phyloP scores from a whole-genome alignment of 805 yeast genomes.

The Lachancea lanzarotensis region DNA sequence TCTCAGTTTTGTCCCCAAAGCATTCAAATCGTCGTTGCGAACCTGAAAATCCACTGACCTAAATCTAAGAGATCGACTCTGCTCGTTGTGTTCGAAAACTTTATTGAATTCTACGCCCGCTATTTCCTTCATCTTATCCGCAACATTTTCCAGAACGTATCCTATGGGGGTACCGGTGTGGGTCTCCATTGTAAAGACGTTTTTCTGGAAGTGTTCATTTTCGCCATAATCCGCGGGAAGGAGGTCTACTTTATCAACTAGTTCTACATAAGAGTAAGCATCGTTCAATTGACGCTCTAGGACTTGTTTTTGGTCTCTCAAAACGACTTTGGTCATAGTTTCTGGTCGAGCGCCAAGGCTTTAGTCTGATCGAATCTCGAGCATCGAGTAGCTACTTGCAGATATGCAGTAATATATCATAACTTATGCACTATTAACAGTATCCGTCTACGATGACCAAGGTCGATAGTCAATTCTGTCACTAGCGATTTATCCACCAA shows the following conservation, averaged over 20 bases:
- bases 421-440: too few species aligned
- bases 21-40: slow-evolving; percentile 36
- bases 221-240: slow-evolving; percentile 21
- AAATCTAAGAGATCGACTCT: slow-evolving; percentile 26
- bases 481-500: too few species aligned
- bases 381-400: background rate
- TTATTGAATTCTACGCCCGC: slow-evolving; percentile 10
- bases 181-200: slow-evolving; percentile 32
- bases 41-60: slow-evolving; percentile 28
- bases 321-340: slow-evolving; percentile 20
- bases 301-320: slow-evolving; percentile 12
- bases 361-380: background rate
- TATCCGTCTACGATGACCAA: too few species aligned
- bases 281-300: slow-evolving; percentile 22
- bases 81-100: slow-evolving; percentile 29
- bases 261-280: slow-evolving; percentile 21
- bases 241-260: slow-evolving; percentile 26
- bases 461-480: too few species aligned
- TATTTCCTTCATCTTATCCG: slow-evolving; percentile 26
- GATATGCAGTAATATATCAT: too few species aligned
- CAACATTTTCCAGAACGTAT: slow-evolving; percentile 34
- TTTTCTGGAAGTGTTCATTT: slow-evolving; percentile 15
- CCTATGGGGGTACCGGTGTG: slow-evolving; percentile 37
- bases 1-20: slow-evolving; percentile 40
- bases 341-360: background rate